phyloP scores from a whole-genome alignment of 768 basidiomycete genomes.

The Floccularia luteovirens region DNA sequence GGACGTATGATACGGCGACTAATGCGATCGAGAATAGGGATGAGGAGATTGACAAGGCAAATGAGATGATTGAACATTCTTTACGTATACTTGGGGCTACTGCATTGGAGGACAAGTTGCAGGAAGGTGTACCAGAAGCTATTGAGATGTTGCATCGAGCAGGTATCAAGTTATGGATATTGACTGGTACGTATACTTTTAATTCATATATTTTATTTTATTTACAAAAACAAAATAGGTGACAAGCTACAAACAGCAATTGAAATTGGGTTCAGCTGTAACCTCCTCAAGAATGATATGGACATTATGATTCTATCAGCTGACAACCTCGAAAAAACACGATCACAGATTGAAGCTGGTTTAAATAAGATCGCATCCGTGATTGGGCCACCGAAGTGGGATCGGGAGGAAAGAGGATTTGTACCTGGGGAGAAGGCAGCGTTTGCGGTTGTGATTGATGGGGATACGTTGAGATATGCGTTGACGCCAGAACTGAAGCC shows the following conservation, averaged over 20 bases:
- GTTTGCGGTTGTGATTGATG: constrained; percentile 95
- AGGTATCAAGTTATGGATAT: constrained; percentile 97
- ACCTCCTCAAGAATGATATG: constrained; percentile 90
- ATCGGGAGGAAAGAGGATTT: constrained; percentile 59
- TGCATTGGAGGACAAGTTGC: constrained; percentile 94
- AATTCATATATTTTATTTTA: not conserved
- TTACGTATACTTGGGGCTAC: constrained; percentile 89
- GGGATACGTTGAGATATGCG: constrained; percentile 83
- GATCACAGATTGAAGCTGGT: constrained; percentile 84
- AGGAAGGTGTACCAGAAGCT: constrained; percentile 94
- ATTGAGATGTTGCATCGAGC: constrained; percentile 88
- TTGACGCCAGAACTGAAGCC: constrained; percentile 71
- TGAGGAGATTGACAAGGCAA: constrained; percentile 86
- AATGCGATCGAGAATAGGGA: constrained; percentile 75
- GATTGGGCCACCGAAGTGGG: constrained; percentile 64
- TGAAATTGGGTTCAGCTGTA: constrained; percentile 96
- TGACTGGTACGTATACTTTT: constrained; percentile 57
- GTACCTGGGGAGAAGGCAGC: constrained; percentile 56
- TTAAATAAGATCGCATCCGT: constrained; percentile 91
- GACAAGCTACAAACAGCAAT: constrained; percentile 99
- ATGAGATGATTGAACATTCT: constrained; percentile 75
- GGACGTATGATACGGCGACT: constrained; percentile 76
- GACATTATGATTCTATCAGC: constrained; percentile 96
- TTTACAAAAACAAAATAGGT: constrained; percentile 31
- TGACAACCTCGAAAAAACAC: constrained; percentile 64